Base-by-base conservation (phyloP, 352 stramenopile species). In the Phytophthora parvispora region DNA sequence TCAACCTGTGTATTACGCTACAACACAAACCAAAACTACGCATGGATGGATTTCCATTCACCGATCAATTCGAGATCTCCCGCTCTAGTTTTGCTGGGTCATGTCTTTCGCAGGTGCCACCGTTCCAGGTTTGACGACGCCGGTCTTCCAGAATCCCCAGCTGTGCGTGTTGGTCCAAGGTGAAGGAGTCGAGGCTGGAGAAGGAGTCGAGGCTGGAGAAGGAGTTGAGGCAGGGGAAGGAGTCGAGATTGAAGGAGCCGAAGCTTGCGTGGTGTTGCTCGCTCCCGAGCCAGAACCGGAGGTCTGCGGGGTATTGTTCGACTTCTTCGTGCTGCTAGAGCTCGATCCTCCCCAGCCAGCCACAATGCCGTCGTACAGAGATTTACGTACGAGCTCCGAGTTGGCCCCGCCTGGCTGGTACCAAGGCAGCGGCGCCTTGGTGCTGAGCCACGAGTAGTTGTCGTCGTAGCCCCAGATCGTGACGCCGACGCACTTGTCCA, bases 391-490 rank as follows among this genome's bases (percentile, higher is more conserved):
- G 27, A 77, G 10, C n/a, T 28, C 29, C 4, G 65, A 58, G 29
- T 61, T 61, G 1, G 38, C 38, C 28, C 69, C 69, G 24, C 36
- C 31, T 22, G 69, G 64, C 54, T 77, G 69, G 13, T 77, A 67
- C 59, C 58, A 74, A 4, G 69, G 65, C 40, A 77, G 55, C 25
- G 69, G 69, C 1, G 65, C 27, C 34, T 69, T 62, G 1, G 42
- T 64, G 20, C 47, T 67, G 40, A 77, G 56, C 69, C 69, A 77
- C 64, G 69, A 67, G 48, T 77, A 77, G 36, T 64, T 62, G 65
- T 77, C 69, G 13, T 42, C 54, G 32, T 65, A 69, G 22, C 60
- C 66, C 66, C 66, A 74, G 34, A 74, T 69, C 36, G 66, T 74
- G n/a, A 74, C 66, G 25, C 69, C 69, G 16, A 77, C 64, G n/a